These are phyloP conservation scores for Aspergillus hiratsukae DNA, from an alignment of 2,329 filamentous ascomycete species.

Conservation along the genomic window DNA sequence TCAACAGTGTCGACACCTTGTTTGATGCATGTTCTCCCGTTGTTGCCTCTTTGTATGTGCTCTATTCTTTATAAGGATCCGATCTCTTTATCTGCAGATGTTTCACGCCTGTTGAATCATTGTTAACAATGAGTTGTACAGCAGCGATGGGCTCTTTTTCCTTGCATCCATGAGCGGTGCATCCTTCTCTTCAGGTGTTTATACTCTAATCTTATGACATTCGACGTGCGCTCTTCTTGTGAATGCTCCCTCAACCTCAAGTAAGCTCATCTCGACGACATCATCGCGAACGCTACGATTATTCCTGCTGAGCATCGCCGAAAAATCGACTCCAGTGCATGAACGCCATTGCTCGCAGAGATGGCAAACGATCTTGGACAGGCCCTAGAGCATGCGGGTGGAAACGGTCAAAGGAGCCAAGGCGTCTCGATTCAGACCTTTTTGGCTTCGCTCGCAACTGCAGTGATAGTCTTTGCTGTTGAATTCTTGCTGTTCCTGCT, in stretches of 20 bases:
- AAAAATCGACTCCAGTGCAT: not conserved
- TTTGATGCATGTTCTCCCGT: constrained; percentile 4
- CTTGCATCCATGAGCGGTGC: not conserved
- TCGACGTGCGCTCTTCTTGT: not conserved
- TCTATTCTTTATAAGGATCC: constrained; percentile 1
- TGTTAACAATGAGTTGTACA: not conserved
- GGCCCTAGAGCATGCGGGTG: constrained; percentile 33
- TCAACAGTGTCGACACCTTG: constrained; percentile 1
- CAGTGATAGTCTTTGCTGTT: constrained; percentile 59
- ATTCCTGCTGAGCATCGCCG: not conserved
- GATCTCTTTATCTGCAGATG: constrained; percentile 2
- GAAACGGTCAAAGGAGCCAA: constrained; percentile 30
- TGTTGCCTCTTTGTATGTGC: not conserved
- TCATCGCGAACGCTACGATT: not conserved
- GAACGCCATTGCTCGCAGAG: constrained; percentile 6
- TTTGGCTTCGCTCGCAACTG: constrained; percentile 60
- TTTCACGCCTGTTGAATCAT: not conserved
- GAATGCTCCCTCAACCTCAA: not conserved
- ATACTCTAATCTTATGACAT: not conserved
- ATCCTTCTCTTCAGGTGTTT: not conserved
- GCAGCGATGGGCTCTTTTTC: not conserved
- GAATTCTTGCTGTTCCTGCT: constrained; percentile 68
- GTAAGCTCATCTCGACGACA: not conserved
- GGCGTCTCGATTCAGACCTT: constrained; percentile 49
- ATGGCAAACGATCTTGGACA: constrained; percentile 28